Evolutionary conservation across 2,329 filamentous ascomycete genomes (phyloP).

Genomic region (Gnomoniopsis smithogilvyi): DNA sequence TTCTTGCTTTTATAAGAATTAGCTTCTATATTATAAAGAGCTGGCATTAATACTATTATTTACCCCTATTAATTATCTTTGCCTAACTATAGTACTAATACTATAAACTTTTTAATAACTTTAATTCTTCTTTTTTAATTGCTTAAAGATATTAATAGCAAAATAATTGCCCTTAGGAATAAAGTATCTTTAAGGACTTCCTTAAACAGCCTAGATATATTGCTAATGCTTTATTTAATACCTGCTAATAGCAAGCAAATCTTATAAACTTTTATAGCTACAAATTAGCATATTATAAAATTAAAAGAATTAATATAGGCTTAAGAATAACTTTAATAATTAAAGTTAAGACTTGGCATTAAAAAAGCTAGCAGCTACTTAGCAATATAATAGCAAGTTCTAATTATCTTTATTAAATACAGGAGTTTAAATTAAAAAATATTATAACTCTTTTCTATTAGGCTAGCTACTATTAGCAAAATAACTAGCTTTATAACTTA

Average conservation of each 20-base stretch:
- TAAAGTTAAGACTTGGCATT: not conserved
- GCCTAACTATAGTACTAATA: not conserved
- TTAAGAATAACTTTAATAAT: not conserved
- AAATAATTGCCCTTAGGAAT: not conserved
- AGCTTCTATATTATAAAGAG: not conserved
- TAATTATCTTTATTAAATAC: not conserved
- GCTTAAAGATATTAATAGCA: not conserved
- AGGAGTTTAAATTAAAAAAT: not conserved
- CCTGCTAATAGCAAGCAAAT: not conserved
- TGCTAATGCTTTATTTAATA: not conserved
- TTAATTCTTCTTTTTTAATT: not conserved
- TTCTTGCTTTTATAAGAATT: not conserved
- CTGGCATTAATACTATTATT: not conserved
- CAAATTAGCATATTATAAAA: not conserved
- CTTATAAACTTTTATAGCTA: not conserved
- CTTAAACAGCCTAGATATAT: not conserved
- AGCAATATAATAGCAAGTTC: not conserved
- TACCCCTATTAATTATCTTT: not conserved
- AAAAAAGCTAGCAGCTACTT: not conserved
- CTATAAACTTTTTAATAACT: not conserved
- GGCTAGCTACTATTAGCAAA: not conserved
- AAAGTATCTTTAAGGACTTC: not conserved
- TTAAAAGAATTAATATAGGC: not conserved
- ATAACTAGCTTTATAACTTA: not conserved
- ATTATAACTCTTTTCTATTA: not conserved